phyloP scores from a whole-genome alignment of 2,329 filamentous ascomycete genomes.

The Ustilaginoidea virens region DNA sequence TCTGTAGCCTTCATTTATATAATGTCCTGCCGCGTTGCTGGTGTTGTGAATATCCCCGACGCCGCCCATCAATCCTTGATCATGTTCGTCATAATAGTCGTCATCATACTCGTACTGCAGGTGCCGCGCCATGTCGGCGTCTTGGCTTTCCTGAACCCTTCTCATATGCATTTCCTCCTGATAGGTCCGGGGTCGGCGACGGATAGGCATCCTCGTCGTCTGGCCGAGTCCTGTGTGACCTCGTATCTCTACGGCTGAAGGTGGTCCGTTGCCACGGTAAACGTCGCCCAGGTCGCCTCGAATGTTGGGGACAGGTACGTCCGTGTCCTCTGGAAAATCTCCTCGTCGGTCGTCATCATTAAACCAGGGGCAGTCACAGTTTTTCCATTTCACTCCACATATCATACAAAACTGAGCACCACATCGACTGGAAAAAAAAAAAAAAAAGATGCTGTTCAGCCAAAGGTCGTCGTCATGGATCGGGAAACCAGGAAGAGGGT shows the following conservation, averaged over 20 bases:
- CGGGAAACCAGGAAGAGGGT: too few species aligned
- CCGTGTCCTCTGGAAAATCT: conserved; percentile 39
- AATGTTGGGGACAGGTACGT: conserved; percentile 24
- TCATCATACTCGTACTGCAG: conserved; percentile 14
- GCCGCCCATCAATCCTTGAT: conserved; percentile 17
- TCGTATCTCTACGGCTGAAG: conserved; percentile 16
- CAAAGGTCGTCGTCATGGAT: too few species aligned
- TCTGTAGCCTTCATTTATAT: conserved; percentile 45
- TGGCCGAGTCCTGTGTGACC: conserved; percentile 4
- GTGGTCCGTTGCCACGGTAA: conserved; percentile 9
- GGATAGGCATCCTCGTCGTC: conserved; percentile 9
- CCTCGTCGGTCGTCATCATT: conserved; percentile 41
- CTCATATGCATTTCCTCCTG: conserved; percentile 32
- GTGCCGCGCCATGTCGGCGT: conserved; percentile 20
- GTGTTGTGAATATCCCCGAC: conserved; percentile 24
- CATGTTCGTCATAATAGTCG: conserved; percentile 25
- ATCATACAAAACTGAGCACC: conserved; percentile 78
- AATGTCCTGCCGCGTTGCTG: conserved; percentile 38
- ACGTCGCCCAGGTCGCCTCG: conserved; percentile 10
- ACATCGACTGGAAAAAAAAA: conserved; percentile 40
- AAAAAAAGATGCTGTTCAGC: not conserved
- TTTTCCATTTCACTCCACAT: conserved; percentile 70
- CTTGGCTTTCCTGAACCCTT: conserved; percentile 29
- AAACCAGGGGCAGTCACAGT: conserved; percentile 71
- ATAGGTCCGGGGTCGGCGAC: conserved; percentile 17